phyloP scores from a whole-genome alignment of 441 rosid genomes.

The Theobroma grandiflorum region DNA sequence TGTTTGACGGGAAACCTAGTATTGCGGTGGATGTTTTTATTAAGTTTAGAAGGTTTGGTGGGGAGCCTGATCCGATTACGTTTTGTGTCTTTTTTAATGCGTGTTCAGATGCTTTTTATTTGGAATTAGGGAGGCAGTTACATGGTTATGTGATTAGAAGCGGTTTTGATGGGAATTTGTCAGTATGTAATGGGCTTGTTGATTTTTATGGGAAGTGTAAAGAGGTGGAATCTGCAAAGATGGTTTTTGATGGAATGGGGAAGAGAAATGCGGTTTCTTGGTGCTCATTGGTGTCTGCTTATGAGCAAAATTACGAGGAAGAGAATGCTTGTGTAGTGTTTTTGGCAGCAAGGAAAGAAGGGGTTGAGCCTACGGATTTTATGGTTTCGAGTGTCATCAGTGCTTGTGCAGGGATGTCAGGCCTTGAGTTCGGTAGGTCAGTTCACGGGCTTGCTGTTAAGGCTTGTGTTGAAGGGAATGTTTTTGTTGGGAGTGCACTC shows the following conservation, averaged over 20 bases:
- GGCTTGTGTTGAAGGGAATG: conserved; percentile 64
- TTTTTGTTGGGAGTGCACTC: conserved; percentile 81
- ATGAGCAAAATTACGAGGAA: conserved; percentile 77
- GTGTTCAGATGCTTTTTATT: conserved; percentile 51
- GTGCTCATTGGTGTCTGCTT: conserved; percentile 77
- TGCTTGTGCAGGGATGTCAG: conserved; percentile 79
- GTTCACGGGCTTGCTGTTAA: conserved; percentile 77
- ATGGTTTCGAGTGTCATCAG: conserved; percentile 72
- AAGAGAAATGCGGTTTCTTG: conserved; percentile 79
- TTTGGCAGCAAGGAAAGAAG: conserved; percentile 55
- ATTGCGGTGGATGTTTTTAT: conserved; percentile 62
- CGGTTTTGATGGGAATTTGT: conserved; percentile 61
- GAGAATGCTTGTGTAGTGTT: conserved; percentile 71
- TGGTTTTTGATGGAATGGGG: conserved; percentile 59
- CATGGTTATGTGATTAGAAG: conserved; percentile 62
- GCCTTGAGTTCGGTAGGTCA: conserved; percentile 74
- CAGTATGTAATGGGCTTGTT: conserved; percentile 75
- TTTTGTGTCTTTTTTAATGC: conserved; percentile 77
- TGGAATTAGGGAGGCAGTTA: conserved; percentile 64
- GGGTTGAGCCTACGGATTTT: conserved; percentile 68
- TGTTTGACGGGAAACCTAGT: conserved; percentile 53
- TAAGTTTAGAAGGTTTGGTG: conserved; percentile 60
- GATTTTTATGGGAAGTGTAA: conserved; percentile 90
- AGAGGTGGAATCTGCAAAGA: conserved; percentile 52
- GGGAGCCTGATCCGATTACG: conserved; percentile 74